Evolutionary conservation across 192 early-diverging fungal genomes (phyloP), one percentile per base, ranked within the genome.

Genomic region (Rhizoclosmatium globosum): DNA sequence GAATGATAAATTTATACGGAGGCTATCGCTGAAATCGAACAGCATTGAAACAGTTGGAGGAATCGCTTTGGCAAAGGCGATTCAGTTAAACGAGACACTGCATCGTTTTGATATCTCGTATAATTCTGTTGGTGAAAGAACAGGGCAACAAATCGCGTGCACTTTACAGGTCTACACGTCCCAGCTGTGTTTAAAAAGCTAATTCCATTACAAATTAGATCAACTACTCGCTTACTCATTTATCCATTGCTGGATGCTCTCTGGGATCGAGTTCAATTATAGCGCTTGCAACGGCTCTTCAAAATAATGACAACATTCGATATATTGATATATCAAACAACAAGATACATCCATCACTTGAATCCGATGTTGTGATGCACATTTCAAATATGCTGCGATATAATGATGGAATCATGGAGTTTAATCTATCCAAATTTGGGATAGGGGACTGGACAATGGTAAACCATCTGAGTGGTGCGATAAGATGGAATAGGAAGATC

Each of bases 271-370:
- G 61, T 2, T 45, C 83, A 1, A 53, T 88, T 11, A 84, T 88
- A 15, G 82, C 84, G 1, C 71, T 88, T 53, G 47, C 76, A n/a
- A 88, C 87, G 2, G 87, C 85, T 9, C 79, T 88, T n/a, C 81
- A 84, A 41, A 81, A 81, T 60, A 88, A 88, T 71, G 81, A 79
- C 78, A 53, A 81, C 75, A 38, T 62, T 86, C 47, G 15, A 56
- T 2, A 31, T 31, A 2, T 61, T 88, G 71, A 84, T 64, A 74
- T 88, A 21, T 79, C 81, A 2, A 83, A 86, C 71, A 88, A 88
- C 74, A 68, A 50, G 45, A 11, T 81, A 39, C 78, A 81, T 2
- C 81, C 85, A 42, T 76, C 81, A n/a, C 69, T 83, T 9, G 47
- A 79, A 31, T 64, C 50, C 43, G 83, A 88, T 68, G 71, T 88